Percentiles rank a stretch among this genome's conserved stretches.
Conservation (phyloP, 169 alveolate species). For the Plasmodium inui region DNA sequence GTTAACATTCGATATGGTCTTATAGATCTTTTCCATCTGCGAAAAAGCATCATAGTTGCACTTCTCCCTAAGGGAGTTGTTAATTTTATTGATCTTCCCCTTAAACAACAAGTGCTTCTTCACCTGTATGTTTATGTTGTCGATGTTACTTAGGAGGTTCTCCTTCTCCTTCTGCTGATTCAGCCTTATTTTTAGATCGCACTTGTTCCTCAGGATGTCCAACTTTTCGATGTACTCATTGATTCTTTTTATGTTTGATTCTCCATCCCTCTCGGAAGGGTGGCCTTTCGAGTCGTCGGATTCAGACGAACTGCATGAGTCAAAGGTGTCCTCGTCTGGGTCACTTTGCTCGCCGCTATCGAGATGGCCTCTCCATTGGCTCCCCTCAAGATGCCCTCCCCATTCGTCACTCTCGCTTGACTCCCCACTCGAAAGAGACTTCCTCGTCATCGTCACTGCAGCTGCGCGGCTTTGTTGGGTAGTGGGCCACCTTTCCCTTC, state of each 20-base stretch:
- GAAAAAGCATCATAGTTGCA: constrained; percentile 64
- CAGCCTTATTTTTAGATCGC: constrained; percentile 38
- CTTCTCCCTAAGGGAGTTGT: constrained; percentile 54
- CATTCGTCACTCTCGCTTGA: background rate
- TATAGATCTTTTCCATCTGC: constrained; percentile 41
- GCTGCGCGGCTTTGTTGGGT: background rate
- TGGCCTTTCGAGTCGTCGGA: background rate
- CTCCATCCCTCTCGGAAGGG: background rate
- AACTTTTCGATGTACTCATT: constrained; percentile 56
- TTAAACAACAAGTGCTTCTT: constrained; percentile 53
- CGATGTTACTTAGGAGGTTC: constrained; percentile 44
- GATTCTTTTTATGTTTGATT: constrained; percentile 10
- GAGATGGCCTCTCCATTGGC: background rate
- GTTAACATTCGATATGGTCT: constrained; percentile 50
- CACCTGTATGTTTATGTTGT: constrained; percentile 44
- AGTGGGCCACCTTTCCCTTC: background rate
- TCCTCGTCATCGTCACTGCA: background rate
- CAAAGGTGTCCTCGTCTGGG: background rate
- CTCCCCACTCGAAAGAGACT: background rate
- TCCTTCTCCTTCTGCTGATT: constrained; percentile 64
- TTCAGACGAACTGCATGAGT: background rate
- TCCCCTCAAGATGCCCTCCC: background rate
- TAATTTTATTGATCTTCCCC: constrained; percentile 22
- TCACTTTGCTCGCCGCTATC: background rate
- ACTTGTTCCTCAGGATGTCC: constrained; percentile 32